Evolutionary conservation across 208 protist genomes (phyloP).

Genomic region (Leishmania martiniquensis): DNA sequence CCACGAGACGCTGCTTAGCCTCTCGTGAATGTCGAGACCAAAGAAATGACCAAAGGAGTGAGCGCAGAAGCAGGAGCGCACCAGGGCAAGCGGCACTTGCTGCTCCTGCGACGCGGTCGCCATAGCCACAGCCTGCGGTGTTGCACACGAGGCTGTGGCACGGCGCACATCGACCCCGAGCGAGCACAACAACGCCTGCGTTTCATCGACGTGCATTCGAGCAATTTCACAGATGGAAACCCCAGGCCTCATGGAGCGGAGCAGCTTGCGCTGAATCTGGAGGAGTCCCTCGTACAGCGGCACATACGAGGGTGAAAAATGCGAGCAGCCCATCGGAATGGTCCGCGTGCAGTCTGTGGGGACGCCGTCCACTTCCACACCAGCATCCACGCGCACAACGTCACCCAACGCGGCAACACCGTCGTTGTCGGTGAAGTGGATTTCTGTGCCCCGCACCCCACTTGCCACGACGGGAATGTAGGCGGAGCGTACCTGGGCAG

Average conservation of each 20-base stretch:
- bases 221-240: conserved; percentile 31
- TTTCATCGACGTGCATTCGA: conserved; percentile 35
- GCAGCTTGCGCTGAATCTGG: conserved; percentile 40
- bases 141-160: neutral
- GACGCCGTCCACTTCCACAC: conserved; percentile 49
- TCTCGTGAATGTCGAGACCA: conserved; percentile 65
- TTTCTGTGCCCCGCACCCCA: conserved; percentile 34
- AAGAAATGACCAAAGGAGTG: conserved; percentile 64
- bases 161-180: conserved; percentile 31
- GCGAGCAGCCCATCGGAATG: conserved; percentile 33
- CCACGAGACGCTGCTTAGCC: conserved; percentile 6
- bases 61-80: conserved; percentile 58
- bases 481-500: conserved; percentile 25
- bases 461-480: conserved; percentile 68
- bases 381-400: conserved; percentile 55
- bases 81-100: conserved; percentile 16
- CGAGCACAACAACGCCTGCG: conserved; percentile 23
- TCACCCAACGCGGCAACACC: conserved; percentile 8
- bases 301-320: conserved; percentile 16
- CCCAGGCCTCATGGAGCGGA: conserved; percentile 32
- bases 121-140: neutral
- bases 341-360: conserved; percentile 75
- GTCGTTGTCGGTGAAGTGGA: conserved; percentile 66
- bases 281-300: conserved; percentile 45
- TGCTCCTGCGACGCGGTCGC: conserved; percentile 5